A percentile compares a stretch with the other conserved stretches of the same genome.
phyloP scores from a whole-genome alignment of 2,329 filamentous ascomycete species.

The Domatiomyces catenatus region DNA sequence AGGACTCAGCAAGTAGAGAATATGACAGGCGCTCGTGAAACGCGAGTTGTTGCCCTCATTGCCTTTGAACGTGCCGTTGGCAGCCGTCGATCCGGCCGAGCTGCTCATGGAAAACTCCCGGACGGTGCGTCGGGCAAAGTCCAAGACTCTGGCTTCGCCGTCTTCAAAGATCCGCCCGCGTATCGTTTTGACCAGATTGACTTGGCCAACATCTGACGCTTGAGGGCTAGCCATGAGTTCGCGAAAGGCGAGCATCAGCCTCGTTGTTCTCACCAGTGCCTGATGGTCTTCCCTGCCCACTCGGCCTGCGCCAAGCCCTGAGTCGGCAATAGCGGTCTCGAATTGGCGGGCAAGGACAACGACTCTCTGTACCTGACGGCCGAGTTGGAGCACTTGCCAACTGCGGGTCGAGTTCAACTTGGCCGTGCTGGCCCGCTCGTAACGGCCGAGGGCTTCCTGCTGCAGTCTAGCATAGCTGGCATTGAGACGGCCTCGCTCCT shows the following conservation, averaged over 20 bases:
- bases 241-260: conserved; percentile 61
- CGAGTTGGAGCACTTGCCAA: conserved; percentile 64
- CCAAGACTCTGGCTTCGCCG: conserved; percentile 57
- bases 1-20: conserved; percentile 71
- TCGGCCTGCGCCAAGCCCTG: conserved; percentile 29
- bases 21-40: conserved; percentile 56
- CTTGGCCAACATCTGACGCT: conserved; percentile 56
- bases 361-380: conserved; percentile 60
- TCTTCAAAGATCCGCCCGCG: conserved; percentile 55
- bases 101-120: conserved; percentile 67
- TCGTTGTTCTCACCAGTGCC: conserved; percentile 65
- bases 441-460: conserved; percentile 70
- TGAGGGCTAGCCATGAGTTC: conserved; percentile 56
- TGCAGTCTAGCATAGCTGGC: conserved; percentile 75
- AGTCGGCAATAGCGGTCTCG: conserved; percentile 67
- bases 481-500: conserved; percentile 64
- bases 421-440: conserved; percentile 74
- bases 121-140: conserved; percentile 60
- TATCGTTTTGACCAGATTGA: conserved; percentile 57
- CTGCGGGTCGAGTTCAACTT: conserved; percentile 60
- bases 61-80: conserved; percentile 36
- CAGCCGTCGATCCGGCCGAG: conserved; percentile 23
- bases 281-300: conserved; percentile 53
- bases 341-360: conserved; percentile 72
- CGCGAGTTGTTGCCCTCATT: conserved; percentile 60